Evolutionary conservation across 192 early-diverging fungal species (phyloP).

Genomic region (Linnemannia exigua): DNA sequence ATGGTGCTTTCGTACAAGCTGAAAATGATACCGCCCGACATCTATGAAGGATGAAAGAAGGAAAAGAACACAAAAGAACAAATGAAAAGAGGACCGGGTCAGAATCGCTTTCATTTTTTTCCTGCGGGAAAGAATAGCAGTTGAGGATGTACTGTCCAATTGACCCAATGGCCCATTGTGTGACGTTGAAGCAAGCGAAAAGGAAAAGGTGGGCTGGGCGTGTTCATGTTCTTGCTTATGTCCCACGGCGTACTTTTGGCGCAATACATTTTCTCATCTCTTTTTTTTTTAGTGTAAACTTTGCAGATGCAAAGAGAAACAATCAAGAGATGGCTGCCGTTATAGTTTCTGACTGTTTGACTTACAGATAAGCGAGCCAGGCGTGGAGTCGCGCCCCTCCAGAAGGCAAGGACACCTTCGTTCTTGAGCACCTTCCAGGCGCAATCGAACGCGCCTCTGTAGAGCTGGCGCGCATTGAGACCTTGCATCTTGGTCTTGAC

Average conservation of each 20-base stretch:
- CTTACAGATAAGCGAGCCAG: conserved; percentile 87
- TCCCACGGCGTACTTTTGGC: neutral
- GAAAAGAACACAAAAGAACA: neutral
- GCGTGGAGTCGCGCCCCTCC: conserved; percentile 95
- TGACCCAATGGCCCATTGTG: neutral
- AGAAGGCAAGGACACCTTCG: conserved; percentile 87
- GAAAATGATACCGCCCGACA: conserved; percentile 89
- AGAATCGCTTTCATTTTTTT: neutral
- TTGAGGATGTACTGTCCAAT: neutral
- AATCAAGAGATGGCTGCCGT: neutral
- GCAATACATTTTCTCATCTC: neutral
- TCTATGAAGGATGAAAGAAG: conserved; percentile 54
- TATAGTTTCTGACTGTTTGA: conserved; percentile 14
- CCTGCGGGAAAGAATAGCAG: neutral
- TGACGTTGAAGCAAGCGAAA: neutral
- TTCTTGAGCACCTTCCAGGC: conserved; percentile 73
- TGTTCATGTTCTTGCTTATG: neutral
- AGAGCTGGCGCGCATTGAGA: conserved; percentile 73
- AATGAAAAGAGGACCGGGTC: neutral
- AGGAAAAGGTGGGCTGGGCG: neutral
- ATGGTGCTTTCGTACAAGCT: conserved; percentile 82
- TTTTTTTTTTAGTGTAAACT: neutral
- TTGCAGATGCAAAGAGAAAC: neutral
- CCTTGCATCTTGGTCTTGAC: conserved; percentile 97
- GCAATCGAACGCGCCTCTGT: conserved; percentile 82